These are phyloP conservation scores for Fusarium udum DNA, from an alignment of 2,329 filamentous ascomycete genomes.

Conservation along the genomic window DNA sequence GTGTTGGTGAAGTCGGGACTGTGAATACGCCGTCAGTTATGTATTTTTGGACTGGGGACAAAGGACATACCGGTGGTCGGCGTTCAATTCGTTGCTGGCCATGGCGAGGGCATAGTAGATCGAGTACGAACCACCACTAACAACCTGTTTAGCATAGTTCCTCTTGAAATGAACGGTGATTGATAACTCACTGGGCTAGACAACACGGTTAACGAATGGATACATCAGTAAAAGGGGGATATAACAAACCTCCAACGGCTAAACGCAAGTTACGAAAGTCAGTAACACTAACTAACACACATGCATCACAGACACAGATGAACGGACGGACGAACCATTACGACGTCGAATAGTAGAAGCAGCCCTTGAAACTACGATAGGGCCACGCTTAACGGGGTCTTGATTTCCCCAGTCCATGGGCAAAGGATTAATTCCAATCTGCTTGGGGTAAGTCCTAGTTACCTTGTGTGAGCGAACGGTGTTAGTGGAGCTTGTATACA, in stretches of 20 bases:
- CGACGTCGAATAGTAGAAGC: constrained; percentile 79
- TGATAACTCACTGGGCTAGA: constrained; percentile 48
- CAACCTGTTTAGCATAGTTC: constrained; percentile 11
- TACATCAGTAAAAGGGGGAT: constrained; percentile 24
- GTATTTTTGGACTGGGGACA: neutral
- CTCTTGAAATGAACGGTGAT: neutral
- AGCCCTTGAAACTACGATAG: constrained; percentile 85
- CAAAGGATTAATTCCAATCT: constrained; percentile 92
- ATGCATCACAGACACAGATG: constrained; percentile 4
- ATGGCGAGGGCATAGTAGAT: constrained; percentile 95
- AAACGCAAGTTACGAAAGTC: constrained; percentile 12
- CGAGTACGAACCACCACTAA: constrained; percentile 85
- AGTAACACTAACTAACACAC: constrained; percentile 18
- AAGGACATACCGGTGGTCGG: constrained; percentile 73
- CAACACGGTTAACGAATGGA: constrained; percentile 35
- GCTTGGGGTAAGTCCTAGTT: constrained; percentile 83
- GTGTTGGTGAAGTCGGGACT: constrained; percentile 77
- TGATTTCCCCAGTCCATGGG: constrained; percentile 86
- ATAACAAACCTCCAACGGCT: constrained; percentile 67
- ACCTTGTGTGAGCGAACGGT: constrained; percentile 14
- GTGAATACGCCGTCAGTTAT: constrained; percentile 2
- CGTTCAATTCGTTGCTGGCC: constrained; percentile 86
- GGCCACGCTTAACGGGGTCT: constrained; percentile 79
- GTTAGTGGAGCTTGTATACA: neutral
- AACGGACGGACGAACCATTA: constrained; percentile 69